Evolutionary conservation across 2,329 filamentous ascomycete genomes (phyloP), one percentile per base, ranked within the genome.

Genomic region (Epichloe amarillans): DNA sequence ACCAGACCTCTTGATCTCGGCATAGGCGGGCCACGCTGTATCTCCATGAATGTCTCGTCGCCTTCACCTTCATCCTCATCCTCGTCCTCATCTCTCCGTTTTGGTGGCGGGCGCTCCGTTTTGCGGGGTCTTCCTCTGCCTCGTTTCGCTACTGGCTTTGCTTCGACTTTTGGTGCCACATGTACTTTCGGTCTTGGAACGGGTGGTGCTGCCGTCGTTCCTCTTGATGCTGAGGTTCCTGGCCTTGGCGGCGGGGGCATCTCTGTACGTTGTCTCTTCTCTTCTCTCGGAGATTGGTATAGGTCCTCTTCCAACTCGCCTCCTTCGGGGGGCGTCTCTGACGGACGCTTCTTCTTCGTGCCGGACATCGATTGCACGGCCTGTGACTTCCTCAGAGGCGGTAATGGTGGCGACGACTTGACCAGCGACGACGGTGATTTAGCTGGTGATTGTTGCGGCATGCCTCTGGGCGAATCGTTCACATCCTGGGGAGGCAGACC

Each of bases 1-100:
- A 79, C 71, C 11, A 81, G 67, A 1, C 77, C 76, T 19, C 75
- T 73, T 39, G 71, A 67, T 58, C 72, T 77, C 48, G 77, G 77
- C 48, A 80, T 66, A 0, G 77, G 77, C 2, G 77, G 77, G 0
- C 75, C 75, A 8, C 73, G 73, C 38, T 77, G 74, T 10, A 79
- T 66, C 3, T 72, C 73, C 23, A 70, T 60, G 14, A 72, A 64
- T 0, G 71, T 74, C 7, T 71, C 69, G 37, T 78, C 76, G 10
- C 64, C 65, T 2, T 50, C 48, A 15, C 42, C 42, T 12, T 44
- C 42, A 6, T 66, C 69, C 3, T 69, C 64, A 3, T 65, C 51
- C 4, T 70, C 65, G 3, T 64, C 50, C 5, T 70, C 69, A 30
- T 21, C 57, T 53, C 52, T 54, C 65, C 59, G 52, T 56, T 53